phyloP scores from a whole-genome alignment of 139 green algal genomes.

The Eudorina sp. region DNA sequence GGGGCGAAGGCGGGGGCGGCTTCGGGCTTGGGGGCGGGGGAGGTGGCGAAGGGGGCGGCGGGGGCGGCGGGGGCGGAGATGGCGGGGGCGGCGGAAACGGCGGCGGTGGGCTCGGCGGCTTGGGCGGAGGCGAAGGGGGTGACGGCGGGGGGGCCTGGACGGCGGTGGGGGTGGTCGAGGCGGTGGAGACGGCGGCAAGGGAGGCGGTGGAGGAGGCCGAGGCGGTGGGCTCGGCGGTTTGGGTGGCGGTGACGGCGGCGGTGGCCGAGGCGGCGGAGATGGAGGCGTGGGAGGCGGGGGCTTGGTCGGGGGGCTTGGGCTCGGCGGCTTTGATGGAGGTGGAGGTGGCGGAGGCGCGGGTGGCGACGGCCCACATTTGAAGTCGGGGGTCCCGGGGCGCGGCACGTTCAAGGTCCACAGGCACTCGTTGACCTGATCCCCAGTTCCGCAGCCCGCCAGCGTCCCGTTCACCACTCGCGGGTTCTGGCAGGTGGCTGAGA shows the following conservation, averaged over 20 bases:
- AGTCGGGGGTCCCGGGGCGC: background rate
- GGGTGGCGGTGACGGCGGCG: background rate
- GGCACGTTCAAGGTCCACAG: background rate
- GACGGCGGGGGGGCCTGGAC: background rate
- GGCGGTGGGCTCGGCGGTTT: background rate
- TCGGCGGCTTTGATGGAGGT: background rate
- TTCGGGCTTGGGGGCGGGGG: background rate
- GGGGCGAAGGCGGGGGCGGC: background rate
- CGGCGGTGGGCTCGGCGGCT: background rate
- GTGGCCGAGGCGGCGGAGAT: background rate
- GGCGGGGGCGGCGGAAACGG: background rate
- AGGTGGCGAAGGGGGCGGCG: too few relatives aligned
- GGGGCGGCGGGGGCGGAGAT: too few relatives aligned
- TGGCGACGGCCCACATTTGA: background rate
- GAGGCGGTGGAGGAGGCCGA: background rate
- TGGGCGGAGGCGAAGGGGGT: background rate
- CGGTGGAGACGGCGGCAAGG: background rate
- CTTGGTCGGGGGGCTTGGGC: background rate
- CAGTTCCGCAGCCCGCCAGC: background rate
- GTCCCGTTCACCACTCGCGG: background rate
- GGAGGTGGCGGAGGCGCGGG: background rate
- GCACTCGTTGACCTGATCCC: constrained; percentile 1
- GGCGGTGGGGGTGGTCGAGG: background rate
- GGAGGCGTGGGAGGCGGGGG: background rate
- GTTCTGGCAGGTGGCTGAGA: background rate